These are phyloP conservation scores for Fomitopsis pinicola DNA, from an alignment of 1,284 basidiomycete genomes.

Conservation along the genomic window DNA sequence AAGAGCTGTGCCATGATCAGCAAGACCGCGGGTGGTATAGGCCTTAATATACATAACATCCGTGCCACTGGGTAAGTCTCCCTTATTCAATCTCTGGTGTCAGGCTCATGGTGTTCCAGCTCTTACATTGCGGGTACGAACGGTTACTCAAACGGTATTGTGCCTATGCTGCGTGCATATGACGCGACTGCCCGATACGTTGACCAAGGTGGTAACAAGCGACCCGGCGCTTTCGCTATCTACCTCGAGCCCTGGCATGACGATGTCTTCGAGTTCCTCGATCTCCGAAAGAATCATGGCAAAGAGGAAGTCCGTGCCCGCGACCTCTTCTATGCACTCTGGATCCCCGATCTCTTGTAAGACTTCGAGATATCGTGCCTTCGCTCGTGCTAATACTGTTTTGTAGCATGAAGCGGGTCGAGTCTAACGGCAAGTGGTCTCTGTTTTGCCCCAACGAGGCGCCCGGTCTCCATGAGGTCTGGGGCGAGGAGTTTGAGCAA, in stretches of 20 bases:
- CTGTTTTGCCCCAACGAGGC: conserved; percentile 99
- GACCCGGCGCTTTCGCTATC: conserved; percentile 97
- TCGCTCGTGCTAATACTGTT: neutral
- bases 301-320: conserved; percentile 98
- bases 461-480: conserved; percentile 86
- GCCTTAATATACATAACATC: conserved; percentile 95
- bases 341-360: conserved; percentile 97
- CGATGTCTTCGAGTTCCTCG: conserved; percentile 97
- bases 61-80: conserved; percentile 82
- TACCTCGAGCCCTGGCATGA: conserved; percentile 98
- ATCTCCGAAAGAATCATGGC: conserved; percentile 98
- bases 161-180: conserved; percentile 98
- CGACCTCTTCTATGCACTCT: conserved; percentile 98
- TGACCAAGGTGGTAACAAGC: conserved; percentile 99
- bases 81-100: neutral
- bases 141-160: conserved; percentile 98
- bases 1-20: conserved; percentile 99
- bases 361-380: conserved; percentile 25
- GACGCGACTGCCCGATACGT: conserved; percentile 99
- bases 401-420: conserved; percentile 87
- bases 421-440: conserved; percentile 87
- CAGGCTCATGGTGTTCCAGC: conserved; percentile 30
- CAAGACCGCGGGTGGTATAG: conserved; percentile 98
- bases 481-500: conserved; percentile 89
- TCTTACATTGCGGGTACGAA: conserved; percentile 94